These are phyloP conservation scores for Saccharomyces mikatae DNA, from an alignment of 805 yeast species.

Conservation along the genomic window DNA sequence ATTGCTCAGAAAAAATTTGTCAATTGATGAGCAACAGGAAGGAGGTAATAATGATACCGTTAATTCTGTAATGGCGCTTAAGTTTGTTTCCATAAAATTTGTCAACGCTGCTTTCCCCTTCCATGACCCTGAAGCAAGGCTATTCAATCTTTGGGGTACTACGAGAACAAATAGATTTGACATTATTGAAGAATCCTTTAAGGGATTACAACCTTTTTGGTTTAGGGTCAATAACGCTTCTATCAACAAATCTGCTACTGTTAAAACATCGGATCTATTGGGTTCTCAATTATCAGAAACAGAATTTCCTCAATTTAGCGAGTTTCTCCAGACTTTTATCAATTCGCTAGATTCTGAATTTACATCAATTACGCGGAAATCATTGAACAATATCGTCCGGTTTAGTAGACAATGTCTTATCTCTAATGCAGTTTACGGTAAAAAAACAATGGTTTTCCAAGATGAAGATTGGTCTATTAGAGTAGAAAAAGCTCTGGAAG, in stretches of 20 bases:
- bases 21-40: constrained; percentile 24
- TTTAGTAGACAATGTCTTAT: constrained; percentile 54
- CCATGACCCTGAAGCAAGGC: constrained; percentile 56
- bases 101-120: constrained; percentile 59
- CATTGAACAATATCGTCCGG: constrained; percentile 37
- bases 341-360: constrained; percentile 16
- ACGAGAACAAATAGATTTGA: constrained; percentile 54
- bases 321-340: constrained; percentile 31
- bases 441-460: constrained; percentile 46
- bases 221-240: constrained; percentile 47
- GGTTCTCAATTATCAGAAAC: constrained; percentile 32
- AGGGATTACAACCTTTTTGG: constrained; percentile 82
- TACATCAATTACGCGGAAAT: constrained; percentile 24
- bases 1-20: constrained; percentile 32
- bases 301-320: constrained; percentile 48
- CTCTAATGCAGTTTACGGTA: constrained; percentile 51
- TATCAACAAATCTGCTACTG: constrained; percentile 34
- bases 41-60: constrained; percentile 17
- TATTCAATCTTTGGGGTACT: constrained; percentile 60
- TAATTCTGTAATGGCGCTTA: constrained; percentile 39
- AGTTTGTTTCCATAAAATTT: constrained; percentile 59
- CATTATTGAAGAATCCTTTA: constrained; percentile 67
- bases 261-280: constrained; percentile 37
- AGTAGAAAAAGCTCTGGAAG: constrained; percentile 58
- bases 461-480: constrained; percentile 73